Evolutionary conservation across 2,329 filamentous ascomycete genomes (phyloP).

Genomic region (Epicoccum sorghinum): DNA sequence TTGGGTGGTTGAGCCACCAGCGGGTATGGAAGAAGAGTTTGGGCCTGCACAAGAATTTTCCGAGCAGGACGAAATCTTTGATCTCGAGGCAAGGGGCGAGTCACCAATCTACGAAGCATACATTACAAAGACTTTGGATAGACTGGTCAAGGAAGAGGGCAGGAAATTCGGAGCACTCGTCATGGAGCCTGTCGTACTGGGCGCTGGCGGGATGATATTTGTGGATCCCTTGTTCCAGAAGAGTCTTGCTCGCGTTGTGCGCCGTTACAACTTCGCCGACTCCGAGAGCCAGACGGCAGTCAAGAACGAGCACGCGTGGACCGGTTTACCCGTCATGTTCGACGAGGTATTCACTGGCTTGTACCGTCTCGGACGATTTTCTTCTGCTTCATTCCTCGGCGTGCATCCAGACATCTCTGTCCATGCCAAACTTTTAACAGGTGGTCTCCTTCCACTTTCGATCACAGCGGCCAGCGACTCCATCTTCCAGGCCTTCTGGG

Average conservation of each 20-base stretch:
- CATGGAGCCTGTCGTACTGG: constrained; percentile 79
- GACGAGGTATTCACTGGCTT: constrained; percentile 90
- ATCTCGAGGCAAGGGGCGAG: constrained; percentile 49
- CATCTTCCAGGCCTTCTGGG: constrained; percentile 74
- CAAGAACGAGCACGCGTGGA: constrained; percentile 58
- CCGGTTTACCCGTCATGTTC: constrained; percentile 77
- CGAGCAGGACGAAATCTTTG: constrained; percentile 43
- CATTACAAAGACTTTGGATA: constrained; percentile 62
- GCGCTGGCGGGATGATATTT: constrained; percentile 83
- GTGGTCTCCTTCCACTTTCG: constrained; percentile 78
- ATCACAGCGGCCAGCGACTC: constrained; percentile 75
- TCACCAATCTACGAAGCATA: constrained; percentile 62
- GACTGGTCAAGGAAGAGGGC: constrained; percentile 61
- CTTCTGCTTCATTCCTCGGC: constrained; percentile 71
- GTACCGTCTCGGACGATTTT: constrained; percentile 78
- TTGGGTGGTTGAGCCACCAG: constrained; percentile 69
- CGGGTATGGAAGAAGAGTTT: constrained; percentile 54
- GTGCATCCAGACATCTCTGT: constrained; percentile 76
- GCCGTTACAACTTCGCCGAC: constrained; percentile 62
- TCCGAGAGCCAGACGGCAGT: neutral
- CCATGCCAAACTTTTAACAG: constrained; percentile 83
- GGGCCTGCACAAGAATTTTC: constrained; percentile 49
- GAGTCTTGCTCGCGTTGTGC: constrained; percentile 70
- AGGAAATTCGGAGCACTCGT: constrained; percentile 77
- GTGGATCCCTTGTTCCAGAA: constrained; percentile 84